Conservation (phyloP, 148 eudicot species). For the Simmondsia chinensis region DNA sequence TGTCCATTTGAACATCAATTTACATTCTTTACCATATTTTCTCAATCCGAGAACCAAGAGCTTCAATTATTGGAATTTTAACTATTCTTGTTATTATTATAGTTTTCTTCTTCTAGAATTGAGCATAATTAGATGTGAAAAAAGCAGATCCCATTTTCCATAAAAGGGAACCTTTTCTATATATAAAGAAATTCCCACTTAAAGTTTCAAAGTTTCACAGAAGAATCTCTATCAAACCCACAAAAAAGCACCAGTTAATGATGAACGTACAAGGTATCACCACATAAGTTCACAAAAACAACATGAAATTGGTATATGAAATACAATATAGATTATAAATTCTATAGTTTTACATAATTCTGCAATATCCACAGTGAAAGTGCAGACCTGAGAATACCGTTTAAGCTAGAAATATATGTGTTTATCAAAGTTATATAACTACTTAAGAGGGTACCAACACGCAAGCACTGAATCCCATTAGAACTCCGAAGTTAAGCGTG, state of each 20-base stretch:
- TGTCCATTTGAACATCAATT: constrained; percentile 1
- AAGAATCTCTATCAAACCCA: constrained; percentile 37
- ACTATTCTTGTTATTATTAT: constrained; percentile 14
- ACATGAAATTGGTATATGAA: too few relatives aligned
- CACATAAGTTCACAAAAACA: too few relatives aligned
- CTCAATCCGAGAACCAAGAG: background rate
- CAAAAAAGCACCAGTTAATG: constrained; percentile 10
- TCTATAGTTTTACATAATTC: too few relatives aligned
- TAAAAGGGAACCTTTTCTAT: constrained; percentile 43
- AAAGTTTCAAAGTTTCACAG: constrained; percentile 51
- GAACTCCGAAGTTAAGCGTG: too few relatives aligned
- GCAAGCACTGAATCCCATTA: too few relatives aligned
- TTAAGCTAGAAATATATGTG: too few relatives aligned
- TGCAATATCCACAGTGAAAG: too few relatives aligned
- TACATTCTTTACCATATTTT: background rate
- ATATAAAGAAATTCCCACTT: constrained; percentile 49
- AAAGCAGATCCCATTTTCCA: constrained; percentile 71
- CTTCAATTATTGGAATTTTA: background rate
- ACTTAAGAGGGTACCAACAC: too few relatives aligned
- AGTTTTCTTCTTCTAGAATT: constrained; percentile 13
- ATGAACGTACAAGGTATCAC: too few relatives aligned
- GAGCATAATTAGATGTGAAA: constrained; percentile 52
- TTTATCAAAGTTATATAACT: too few relatives aligned
- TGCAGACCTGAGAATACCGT: background rate
- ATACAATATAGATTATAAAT: too few relatives aligned